Percentiles rank a stretch among this genome's conserved stretches.
These are phyloP conservation scores for Phytophthora crassamura DNA, from an alignment of 352 stramenopile species.

Conservation along the genomic window DNA sequence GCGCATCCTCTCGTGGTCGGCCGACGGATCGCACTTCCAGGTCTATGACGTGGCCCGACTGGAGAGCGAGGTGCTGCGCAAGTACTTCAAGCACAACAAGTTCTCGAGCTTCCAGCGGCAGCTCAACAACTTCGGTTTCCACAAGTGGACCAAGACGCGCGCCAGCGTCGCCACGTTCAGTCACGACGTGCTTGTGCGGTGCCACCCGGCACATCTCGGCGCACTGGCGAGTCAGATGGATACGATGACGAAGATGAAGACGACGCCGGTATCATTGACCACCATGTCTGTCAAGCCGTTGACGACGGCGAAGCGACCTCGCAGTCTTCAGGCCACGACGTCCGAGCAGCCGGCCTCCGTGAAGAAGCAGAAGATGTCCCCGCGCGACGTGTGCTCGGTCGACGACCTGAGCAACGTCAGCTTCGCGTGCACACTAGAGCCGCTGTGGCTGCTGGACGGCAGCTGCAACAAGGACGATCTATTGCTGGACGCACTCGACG, in stretches of 20 bases:
- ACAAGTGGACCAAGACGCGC: constrained; percentile 81
- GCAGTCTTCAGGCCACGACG: not conserved
- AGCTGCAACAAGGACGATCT: constrained; percentile 5
- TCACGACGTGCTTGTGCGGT: constrained; percentile 60
- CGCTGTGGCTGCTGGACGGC: constrained; percentile 6
- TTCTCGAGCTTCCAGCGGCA: constrained; percentile 92
- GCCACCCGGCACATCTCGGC: constrained; percentile 35
- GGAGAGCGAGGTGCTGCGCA: constrained; percentile 64
- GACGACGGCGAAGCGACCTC: constrained; percentile 15
- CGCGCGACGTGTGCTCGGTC: constrained; percentile 11
- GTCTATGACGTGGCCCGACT: constrained; percentile 78
- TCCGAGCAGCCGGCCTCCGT: not conserved
- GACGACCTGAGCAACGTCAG: constrained; percentile 4
- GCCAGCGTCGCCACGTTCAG: constrained; percentile 70
- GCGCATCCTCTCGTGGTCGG: constrained; percentile 53
- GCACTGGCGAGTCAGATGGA: constrained; percentile 22
- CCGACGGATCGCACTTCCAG: constrained; percentile 73
- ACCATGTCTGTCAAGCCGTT: not conserved
- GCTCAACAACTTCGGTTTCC: constrained; percentile 93
- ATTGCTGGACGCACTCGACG: constrained; percentile 16
- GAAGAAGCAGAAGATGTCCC: constrained; percentile 31
- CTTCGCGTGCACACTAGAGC: not conserved
- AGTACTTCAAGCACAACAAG: constrained; percentile 88
- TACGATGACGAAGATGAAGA: constrained; percentile 8
- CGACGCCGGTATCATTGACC: not conserved